Evolutionary conservation across 768 basidiomycete species (phyloP).

Genomic region (Termitomyces sp.): DNA sequence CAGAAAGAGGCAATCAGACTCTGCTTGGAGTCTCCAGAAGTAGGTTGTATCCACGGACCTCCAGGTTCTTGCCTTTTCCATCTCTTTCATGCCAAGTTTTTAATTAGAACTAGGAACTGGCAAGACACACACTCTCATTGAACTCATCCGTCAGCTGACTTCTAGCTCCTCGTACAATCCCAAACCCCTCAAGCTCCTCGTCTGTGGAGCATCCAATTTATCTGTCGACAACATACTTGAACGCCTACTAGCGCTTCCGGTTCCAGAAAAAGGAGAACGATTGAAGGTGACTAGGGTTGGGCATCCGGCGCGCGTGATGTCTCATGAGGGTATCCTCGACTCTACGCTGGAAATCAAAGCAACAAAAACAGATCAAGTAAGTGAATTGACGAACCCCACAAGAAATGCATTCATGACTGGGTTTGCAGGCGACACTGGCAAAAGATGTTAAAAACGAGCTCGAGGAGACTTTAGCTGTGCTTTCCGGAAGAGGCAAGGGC

Average conservation of each 20-base stretch:
- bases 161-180: slow-evolving; percentile 38
- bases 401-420: background rate
- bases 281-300: slow-evolving; percentile 83
- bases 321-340: slow-evolving; percentile 58
- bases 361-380: slow-evolving; percentile 63
- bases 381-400: background rate
- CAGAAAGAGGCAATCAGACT: slow-evolving; percentile 83
- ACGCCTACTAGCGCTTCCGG: slow-evolving; percentile 63
- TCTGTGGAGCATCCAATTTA: slow-evolving; percentile 92
- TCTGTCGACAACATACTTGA: slow-evolving; percentile 96
- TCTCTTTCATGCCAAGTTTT: background rate
- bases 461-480: slow-evolving; percentile 53
- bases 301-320: slow-evolving; percentile 91
- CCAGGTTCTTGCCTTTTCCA: slow-evolving; percentile 51
- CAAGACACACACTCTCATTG: slow-evolving; percentile 93
- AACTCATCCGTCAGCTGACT: slow-evolving; percentile 83
- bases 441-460: slow-evolving; percentile 89
- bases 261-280: slow-evolving; percentile 38
- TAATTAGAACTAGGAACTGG: slow-evolving; percentile 60
- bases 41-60: slow-evolving; percentile 96
- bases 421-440: slow-evolving; percentile 63
- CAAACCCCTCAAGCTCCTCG: slow-evolving; percentile 59
- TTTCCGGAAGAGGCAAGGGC: slow-evolving; percentile 72
- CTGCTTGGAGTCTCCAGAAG: slow-evolving; percentile 71
- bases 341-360: slow-evolving; percentile 72